A percentile compares a stretch with the other conserved stretches of the same genome.
These are phyloP conservation scores for Aegilops sharonensis DNA, from an alignment of 176 grass and related monocot species.

Conservation along the genomic window DNA sequence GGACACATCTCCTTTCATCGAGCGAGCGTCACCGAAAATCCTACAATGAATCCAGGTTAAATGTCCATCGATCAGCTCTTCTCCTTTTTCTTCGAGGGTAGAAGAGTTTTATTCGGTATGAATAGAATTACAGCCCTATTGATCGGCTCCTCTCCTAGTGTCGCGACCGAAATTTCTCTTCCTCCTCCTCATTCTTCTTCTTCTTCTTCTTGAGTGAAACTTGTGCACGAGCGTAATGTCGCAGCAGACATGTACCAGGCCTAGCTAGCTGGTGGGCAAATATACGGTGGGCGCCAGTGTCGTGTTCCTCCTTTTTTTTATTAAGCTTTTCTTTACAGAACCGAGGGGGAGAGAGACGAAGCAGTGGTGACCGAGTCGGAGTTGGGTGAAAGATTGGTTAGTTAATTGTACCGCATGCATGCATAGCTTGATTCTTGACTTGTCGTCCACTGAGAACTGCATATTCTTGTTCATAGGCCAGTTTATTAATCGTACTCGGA, in stretches of 20 bases:
- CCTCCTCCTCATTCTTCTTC: no score
- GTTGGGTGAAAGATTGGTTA: background rate
- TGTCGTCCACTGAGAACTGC: background rate
- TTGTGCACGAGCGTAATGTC: background rate
- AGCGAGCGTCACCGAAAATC: no score
- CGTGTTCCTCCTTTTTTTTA: background rate
- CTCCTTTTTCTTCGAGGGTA: no score
- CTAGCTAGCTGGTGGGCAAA: no score
- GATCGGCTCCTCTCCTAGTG: background rate
- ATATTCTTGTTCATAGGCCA: background rate
- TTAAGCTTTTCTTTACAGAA: background rate
- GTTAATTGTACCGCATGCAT: background rate
- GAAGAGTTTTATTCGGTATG: no score
- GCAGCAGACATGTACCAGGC: no score
- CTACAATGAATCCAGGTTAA: no score
- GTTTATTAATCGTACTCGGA: background rate
- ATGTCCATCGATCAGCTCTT: no score
- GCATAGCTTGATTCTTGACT: conserved; percentile 4
- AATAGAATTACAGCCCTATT: background rate
- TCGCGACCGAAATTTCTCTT: background rate
- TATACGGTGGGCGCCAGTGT: background rate
- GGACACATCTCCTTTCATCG: no score
- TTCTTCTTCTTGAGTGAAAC: background rate
- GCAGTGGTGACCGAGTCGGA: background rate
- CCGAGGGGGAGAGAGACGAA: background rate